Conservation (phyloP, 306 rosid genomes). For the Delonix regia region DNA sequence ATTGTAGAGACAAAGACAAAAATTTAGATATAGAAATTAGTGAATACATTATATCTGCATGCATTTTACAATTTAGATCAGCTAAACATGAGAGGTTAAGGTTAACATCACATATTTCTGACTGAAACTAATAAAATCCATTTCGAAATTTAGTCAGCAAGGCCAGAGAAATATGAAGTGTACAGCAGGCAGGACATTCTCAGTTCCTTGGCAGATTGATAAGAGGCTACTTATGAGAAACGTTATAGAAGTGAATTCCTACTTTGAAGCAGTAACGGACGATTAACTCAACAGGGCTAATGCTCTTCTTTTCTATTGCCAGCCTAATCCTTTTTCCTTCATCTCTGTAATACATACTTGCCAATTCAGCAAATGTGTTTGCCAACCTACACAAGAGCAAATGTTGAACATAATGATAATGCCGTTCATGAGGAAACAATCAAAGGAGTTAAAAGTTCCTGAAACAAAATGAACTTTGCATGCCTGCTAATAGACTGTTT, state of each 20-base stretch:
- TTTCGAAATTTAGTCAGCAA: neutral
- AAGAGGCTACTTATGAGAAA: neutral
- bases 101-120: neutral
- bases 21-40: neutral
- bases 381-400: slow-evolving; percentile 58
- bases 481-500: slow-evolving; percentile 67
- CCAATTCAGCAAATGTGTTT: slow-evolving; percentile 68
- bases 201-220: slow-evolving; percentile 10
- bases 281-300: slow-evolving; percentile 61
- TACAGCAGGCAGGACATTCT: neutral
- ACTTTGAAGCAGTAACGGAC: slow-evolving; percentile 94
- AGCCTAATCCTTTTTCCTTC: slow-evolving; percentile 81
- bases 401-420: neutral
- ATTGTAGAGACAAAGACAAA: neutral
- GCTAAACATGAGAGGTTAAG: neutral
- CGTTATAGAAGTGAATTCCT: slow-evolving; percentile 30
- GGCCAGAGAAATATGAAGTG: slow-evolving; percentile 3
- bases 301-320: slow-evolving; percentile 78
- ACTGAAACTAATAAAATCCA: neutral
- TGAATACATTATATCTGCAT: neutral
- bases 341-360: slow-evolving; percentile 68
- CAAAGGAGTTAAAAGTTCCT: neutral
- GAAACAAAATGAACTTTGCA: slow-evolving; percentile 20
- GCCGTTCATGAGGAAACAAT: neutral
- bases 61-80: neutral